Percentiles rank a stretch among this genome's conserved stretches.
phyloP scores from a whole-genome alignment of 169 alveolate genomes.

The Blepharisma undulans region DNA sequence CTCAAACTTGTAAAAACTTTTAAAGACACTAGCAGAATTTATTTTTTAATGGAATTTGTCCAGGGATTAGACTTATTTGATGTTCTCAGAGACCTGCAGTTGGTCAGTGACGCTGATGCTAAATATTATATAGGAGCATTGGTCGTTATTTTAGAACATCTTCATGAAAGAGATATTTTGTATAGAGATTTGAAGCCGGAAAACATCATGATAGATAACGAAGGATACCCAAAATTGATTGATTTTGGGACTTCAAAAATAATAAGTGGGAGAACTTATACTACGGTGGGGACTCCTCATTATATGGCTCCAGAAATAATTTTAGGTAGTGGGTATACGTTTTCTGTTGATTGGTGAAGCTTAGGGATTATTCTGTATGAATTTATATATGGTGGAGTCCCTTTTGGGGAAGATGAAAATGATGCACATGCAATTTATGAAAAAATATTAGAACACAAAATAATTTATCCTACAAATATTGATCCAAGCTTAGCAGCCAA shows the following conservation, averaged over 20 bases:
- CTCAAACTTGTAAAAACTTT: slow-evolving; percentile 71
- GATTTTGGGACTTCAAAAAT: slow-evolving; percentile 81
- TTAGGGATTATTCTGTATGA: slow-evolving; percentile 98
- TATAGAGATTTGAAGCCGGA: slow-evolving; percentile 84
- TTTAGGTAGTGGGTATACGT: slow-evolving; percentile 95
- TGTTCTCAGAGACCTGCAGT: slow-evolving; percentile 57
- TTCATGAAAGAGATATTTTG: slow-evolving; percentile 59
- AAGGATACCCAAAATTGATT: slow-evolving; percentile 73
- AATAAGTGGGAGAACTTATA: slow-evolving; percentile 79
- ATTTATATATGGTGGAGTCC: slow-evolving; percentile 97
- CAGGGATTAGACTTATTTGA: slow-evolving; percentile 73
- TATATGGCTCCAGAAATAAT: slow-evolving; percentile 85
- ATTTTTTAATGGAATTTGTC: slow-evolving; percentile 74
- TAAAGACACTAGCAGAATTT: slow-evolving; percentile 67
- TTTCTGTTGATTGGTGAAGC: slow-evolving; percentile 97
- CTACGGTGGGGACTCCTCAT: slow-evolving; percentile 87
- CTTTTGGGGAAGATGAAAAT: slow-evolving; percentile 96
- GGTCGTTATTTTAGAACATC: slow-evolving; percentile 56
- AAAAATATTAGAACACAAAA: slow-evolving; percentile 88
- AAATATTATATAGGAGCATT: slow-evolving; percentile 43
- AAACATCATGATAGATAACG: slow-evolving; percentile 68
- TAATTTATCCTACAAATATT: slow-evolving; percentile 62
- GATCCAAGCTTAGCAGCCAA: slow-evolving; percentile 17
- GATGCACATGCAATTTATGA: slow-evolving; percentile 95
- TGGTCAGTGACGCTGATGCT: slow-evolving; percentile 52